Percentiles rank a stretch among this genome's conserved stretches.
phyloP scores from a whole-genome alignment of 768 basidiomycete species.

The Lactarius tabidus region DNA sequence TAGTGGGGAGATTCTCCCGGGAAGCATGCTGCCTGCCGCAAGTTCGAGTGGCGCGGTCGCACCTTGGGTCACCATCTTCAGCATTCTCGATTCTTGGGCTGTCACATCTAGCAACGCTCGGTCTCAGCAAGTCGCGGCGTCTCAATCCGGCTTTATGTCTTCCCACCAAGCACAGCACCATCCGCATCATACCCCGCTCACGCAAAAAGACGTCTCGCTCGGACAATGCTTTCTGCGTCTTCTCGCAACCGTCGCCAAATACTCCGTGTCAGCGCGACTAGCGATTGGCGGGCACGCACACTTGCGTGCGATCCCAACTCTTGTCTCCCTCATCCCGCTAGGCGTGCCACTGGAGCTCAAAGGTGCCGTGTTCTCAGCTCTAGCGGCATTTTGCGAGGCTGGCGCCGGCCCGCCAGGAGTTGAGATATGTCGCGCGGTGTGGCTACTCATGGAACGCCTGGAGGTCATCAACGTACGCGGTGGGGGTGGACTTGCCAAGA shows the following conservation, averaged over 20 bases:
- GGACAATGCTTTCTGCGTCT: constrained; percentile 80
- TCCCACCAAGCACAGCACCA: constrained; percentile 40
- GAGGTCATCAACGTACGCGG: constrained; percentile 79
- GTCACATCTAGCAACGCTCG: constrained; percentile 47
- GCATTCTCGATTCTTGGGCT: constrained; percentile 71
- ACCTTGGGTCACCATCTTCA: constrained; percentile 77
- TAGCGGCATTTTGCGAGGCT: constrained; percentile 79
- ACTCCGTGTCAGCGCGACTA: constrained; percentile 74
- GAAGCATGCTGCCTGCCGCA: constrained; percentile 45
- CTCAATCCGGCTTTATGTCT: constrained; percentile 26
- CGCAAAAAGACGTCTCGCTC: constrained; percentile 70
- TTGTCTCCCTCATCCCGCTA: constrained; percentile 73
- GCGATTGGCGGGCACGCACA: constrained; percentile 72
- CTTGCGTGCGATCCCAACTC: constrained; percentile 76
- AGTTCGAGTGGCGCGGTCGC: constrained; percentile 51
- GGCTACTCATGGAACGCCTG: constrained; percentile 78
- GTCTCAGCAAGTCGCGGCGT: constrained; percentile 34
- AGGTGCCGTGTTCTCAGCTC: constrained; percentile 74
- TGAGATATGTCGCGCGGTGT: constrained; percentile 78
- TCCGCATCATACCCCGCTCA: constrained; percentile 44
- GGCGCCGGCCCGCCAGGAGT: constrained; percentile 69
- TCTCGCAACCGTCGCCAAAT: constrained; percentile 65
- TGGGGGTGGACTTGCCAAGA: constrained; percentile 48
- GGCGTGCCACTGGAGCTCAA: constrained; percentile 89
- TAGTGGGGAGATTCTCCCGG: constrained; percentile 63